Conservation (phyloP, 2,329 filamentous ascomycete species). For the Emydomyces testavorans region DNA sequence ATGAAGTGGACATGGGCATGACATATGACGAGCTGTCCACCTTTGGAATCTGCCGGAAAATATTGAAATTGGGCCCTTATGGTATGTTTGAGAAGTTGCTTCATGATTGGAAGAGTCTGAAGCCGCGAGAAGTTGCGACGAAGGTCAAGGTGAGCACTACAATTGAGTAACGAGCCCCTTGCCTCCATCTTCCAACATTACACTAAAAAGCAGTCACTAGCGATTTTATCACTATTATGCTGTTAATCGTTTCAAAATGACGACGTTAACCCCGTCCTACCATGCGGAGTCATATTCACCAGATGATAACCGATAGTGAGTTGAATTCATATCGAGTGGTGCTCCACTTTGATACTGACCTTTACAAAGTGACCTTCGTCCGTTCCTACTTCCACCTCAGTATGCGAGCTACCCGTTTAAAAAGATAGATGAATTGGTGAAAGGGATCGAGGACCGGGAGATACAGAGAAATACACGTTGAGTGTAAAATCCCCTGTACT, state of each 20-base stretch:
- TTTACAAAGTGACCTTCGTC: slow-evolving; percentile 43
- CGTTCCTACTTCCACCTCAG: slow-evolving; percentile 36
- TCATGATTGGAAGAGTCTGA: slow-evolving; percentile 34
- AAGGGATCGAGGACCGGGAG: slow-evolving; percentile 7
- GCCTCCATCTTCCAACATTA: background rate
- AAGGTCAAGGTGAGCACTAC: slow-evolving; percentile 28
- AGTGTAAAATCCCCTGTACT: background rate
- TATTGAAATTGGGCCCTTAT: slow-evolving; percentile 41
- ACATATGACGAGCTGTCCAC: slow-evolving; percentile 44
- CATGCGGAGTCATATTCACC: slow-evolving; percentile 40
- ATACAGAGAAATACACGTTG: too few relatives aligned
- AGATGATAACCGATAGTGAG: slow-evolving; percentile 26
- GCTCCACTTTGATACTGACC: background rate
- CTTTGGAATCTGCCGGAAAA: slow-evolving; percentile 43
- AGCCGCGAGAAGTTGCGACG: slow-evolving; percentile 30
- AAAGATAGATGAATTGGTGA: slow-evolving; percentile 15
- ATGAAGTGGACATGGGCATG: slow-evolving; percentile 42
- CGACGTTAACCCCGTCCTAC: slow-evolving; percentile 44
- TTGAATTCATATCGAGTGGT: background rate
- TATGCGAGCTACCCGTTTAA: slow-evolving; percentile 14
- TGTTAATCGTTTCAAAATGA: slow-evolving; percentile 53
- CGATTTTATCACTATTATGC: slow-evolving; percentile 25
- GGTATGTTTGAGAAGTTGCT: slow-evolving; percentile 43
- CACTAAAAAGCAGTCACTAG: background rate
- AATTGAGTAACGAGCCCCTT: background rate